Evolutionary conservation across 352 stramenopile species (phyloP).

Genomic region (Aphanomyces invadans): DNA sequence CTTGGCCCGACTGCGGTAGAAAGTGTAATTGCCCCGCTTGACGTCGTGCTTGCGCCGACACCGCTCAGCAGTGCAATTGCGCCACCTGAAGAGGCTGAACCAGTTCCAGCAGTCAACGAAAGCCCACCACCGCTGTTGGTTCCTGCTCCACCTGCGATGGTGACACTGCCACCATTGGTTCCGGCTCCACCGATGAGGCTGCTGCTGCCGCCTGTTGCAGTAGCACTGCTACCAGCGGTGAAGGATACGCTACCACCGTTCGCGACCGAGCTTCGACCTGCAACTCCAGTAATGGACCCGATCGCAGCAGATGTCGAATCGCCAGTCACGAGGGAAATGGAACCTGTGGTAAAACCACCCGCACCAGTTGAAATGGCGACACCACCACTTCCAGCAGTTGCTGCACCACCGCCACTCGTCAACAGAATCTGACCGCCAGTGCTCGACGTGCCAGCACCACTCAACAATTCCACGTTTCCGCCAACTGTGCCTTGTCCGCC

Average conservation of each 20-base stretch:
- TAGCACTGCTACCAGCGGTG: conserved; percentile 42
- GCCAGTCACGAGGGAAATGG: conserved; percentile 7
- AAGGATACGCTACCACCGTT: conserved; percentile 52
- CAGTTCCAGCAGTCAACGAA: not conserved
- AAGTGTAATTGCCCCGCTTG: conserved; percentile 11
- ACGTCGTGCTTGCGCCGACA: not conserved
- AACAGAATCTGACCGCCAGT: conserved; percentile 11
- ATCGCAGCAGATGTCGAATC: conserved; percentile 2
- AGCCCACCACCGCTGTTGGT: conserved; percentile 34
- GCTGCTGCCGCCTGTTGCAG: conserved; percentile 23
- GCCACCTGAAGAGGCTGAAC: conserved; percentile 41
- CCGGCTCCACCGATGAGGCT: conserved; percentile 9
- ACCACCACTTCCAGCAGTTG: conserved; percentile 1
- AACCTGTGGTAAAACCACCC: not conserved
- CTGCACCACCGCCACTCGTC: not conserved
- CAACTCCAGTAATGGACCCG: not conserved
- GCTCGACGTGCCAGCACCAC: conserved; percentile 5
- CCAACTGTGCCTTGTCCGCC: conserved; percentile 34
- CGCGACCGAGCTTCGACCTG: conserved; percentile 26
- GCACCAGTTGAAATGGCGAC: conserved; percentile 4
- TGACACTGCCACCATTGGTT: not conserved
- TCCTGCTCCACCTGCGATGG: conserved; percentile 6
- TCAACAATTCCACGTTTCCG: conserved; percentile 37
- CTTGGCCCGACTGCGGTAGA: conserved; percentile 15
- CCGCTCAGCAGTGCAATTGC: conserved; percentile 16